phyloP scores from a whole-genome alignment of 768 basidiomycete genomes.

The Lactifluus piperatus region DNA sequence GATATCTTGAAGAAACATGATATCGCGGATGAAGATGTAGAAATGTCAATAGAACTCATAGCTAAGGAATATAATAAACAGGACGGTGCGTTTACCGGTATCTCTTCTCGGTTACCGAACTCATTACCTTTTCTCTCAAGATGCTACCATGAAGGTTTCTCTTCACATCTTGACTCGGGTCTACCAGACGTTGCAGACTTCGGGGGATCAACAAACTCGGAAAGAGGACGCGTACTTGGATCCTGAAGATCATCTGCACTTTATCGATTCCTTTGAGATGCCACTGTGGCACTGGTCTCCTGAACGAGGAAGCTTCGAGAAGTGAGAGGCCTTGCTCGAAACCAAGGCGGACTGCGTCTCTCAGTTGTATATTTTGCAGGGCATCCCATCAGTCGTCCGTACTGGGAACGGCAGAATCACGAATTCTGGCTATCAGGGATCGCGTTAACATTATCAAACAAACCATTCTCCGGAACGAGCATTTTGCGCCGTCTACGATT shows the following conservation, averaged over 20 bases:
- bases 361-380: conserved; percentile 30
- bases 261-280: conserved; percentile 94
- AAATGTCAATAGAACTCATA: conserved; percentile 67
- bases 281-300: conserved; percentile 87
- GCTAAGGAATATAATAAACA: conserved; percentile 86
- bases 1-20: conserved; percentile 62
- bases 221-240: conserved; percentile 60
- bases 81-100: conserved; percentile 46
- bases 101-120: background rate
- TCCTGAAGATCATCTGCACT: conserved; percentile 69
- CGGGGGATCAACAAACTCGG: conserved; percentile 39
- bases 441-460: conserved; percentile 87
- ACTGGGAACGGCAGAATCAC: conserved; percentile 78
- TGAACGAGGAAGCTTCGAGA: conserved; percentile 82
- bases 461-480: conserved; percentile 89
- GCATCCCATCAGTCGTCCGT: conserved; percentile 48
- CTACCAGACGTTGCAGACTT: conserved; percentile 65
- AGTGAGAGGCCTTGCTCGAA: conserved; percentile 36
- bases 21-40: conserved; percentile 59
- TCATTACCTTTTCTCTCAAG: conserved; percentile 29
- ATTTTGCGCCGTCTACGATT: conserved; percentile 92
- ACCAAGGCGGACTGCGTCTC: background rate
- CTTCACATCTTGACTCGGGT: conserved; percentile 57
- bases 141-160: conserved; percentile 79
- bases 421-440: conserved; percentile 73